Conservation (phyloP, 1,139 yeast genomes). For the Saccharomyces hybrid region DNA sequence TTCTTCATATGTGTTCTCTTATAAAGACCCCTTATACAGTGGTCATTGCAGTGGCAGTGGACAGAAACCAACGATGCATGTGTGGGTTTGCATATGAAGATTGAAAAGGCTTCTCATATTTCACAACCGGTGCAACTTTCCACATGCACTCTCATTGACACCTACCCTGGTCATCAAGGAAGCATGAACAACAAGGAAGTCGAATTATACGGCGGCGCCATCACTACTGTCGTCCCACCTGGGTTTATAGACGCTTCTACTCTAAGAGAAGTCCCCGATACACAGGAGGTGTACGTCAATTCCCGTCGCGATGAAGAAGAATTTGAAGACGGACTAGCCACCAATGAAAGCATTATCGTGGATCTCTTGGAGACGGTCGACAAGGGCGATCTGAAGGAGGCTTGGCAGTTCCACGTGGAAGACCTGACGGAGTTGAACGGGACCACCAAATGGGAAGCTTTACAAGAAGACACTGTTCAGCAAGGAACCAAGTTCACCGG, state of each 20-base stretch:
- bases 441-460: constrained; percentile 23
- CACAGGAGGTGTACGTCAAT: constrained; percentile 72
- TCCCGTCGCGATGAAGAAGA: constrained; percentile 32
- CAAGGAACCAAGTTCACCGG: constrained; percentile 12
- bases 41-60: neutral
- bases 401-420: constrained; percentile 37
- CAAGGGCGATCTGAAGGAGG: constrained; percentile 32
- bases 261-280: constrained; percentile 76
- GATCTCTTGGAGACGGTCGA: constrained; percentile 62
- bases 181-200: constrained; percentile 1
- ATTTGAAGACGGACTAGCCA: constrained; percentile 32
- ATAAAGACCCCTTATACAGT: neutral
- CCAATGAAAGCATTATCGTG: constrained; percentile 57
- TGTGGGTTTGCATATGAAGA: constrained; percentile 1
- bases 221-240: constrained; percentile 46
- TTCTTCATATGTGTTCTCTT: neutral
- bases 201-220: constrained; percentile 71
- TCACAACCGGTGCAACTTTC: neutral
- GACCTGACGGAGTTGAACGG: constrained; percentile 38
- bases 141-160: neutral
- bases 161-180: neutral
- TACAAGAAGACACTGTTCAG: constrained; percentile 10
- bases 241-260: constrained; percentile 63
- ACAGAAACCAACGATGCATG: neutral
- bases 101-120: neutral